A percentile compares a stretch with the other conserved stretches of the same genome.
Conservation (phyloP, 2,329 filamentous ascomycete species). For the Colletotrichum viniferum region DNA sequence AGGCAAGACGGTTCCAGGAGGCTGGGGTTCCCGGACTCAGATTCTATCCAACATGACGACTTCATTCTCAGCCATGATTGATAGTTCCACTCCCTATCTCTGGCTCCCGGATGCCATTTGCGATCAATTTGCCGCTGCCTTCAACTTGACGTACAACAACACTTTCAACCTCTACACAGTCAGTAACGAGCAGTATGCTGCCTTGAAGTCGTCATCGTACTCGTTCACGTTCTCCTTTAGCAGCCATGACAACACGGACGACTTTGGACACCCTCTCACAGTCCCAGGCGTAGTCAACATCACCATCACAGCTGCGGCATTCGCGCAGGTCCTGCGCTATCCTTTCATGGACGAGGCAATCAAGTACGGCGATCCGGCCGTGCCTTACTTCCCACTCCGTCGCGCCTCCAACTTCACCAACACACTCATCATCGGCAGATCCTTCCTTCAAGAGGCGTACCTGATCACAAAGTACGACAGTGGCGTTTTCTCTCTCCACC, state of each 20-base stretch:
- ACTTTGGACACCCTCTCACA: slow-evolving; percentile 53
- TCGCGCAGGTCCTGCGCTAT: slow-evolving; percentile 54
- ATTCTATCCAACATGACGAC: slow-evolving; percentile 50
- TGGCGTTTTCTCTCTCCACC: slow-evolving; percentile 57
- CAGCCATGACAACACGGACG: slow-evolving; percentile 56
- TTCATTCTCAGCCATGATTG: slow-evolving; percentile 59
- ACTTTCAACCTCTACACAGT: slow-evolving; percentile 69
- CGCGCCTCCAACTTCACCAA: slow-evolving; percentile 52
- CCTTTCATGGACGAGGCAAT: slow-evolving; percentile 50
- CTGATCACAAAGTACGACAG: slow-evolving; percentile 62
- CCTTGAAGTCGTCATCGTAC: slow-evolving; percentile 47
- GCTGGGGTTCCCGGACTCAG: slow-evolving; percentile 44
- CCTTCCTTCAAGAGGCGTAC: slow-evolving; percentile 74
- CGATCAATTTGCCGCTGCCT: slow-evolving; percentile 64
- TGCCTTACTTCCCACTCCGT: slow-evolving; percentile 71
- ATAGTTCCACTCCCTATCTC: slow-evolving; percentile 67
- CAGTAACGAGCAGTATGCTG: slow-evolving; percentile 57
- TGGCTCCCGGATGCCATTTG: slow-evolving; percentile 68
- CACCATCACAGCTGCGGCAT: slow-evolving; percentile 55
- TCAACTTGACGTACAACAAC: slow-evolving; percentile 70
- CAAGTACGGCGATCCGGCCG: slow-evolving; percentile 45
- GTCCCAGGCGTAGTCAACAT: slow-evolving; percentile 60
- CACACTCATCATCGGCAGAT: slow-evolving; percentile 64
- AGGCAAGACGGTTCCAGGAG: slow-evolving; percentile 32
- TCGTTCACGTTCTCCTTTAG: slow-evolving; percentile 63